Conservation (phyloP, 2,329 filamentous ascomycete species). For the Phyllosticta citrichinensis region DNA sequence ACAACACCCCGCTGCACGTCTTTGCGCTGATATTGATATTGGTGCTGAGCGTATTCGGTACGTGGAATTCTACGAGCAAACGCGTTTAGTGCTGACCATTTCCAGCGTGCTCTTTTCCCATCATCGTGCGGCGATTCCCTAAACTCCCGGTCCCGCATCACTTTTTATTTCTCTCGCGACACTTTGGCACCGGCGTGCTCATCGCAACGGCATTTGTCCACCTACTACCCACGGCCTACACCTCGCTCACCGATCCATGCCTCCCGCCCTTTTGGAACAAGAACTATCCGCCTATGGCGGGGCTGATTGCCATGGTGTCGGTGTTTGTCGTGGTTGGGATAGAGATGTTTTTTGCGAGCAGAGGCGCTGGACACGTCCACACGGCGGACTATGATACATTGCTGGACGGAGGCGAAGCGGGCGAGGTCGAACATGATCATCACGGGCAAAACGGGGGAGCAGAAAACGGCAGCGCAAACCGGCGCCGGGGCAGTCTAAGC, state of each 20-base stretch:
- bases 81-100: background rate
- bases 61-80: background rate
- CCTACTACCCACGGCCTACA: conserved; percentile 31
- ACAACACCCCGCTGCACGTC: conserved; percentile 48
- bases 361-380: conserved; percentile 51
- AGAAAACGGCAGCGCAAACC: conserved; percentile 12
- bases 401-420: conserved; percentile 14
- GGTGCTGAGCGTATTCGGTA: conserved; percentile 30
- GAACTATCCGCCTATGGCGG: conserved; percentile 30
- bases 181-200: conserved; percentile 32
- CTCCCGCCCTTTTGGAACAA: conserved; percentile 30
- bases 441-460: conserved; percentile 7
- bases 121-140: conserved; percentile 30
- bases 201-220: conserved; percentile 33
- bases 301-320: conserved; percentile 29
- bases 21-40: conserved; percentile 49
- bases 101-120: conserved; percentile 30
- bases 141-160: conserved; percentile 27
- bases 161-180: conserved; percentile 30
- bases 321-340: conserved; percentile 62
- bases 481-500: conserved; percentile 21
- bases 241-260: conserved; percentile 30
- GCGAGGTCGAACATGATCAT: conserved; percentile 2
- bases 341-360: conserved; percentile 79
- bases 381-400: conserved; percentile 41